These are phyloP conservation scores for Shiraia bambusicola DNA, from an alignment of 2,329 filamentous ascomycete species.

Conservation along the genomic window DNA sequence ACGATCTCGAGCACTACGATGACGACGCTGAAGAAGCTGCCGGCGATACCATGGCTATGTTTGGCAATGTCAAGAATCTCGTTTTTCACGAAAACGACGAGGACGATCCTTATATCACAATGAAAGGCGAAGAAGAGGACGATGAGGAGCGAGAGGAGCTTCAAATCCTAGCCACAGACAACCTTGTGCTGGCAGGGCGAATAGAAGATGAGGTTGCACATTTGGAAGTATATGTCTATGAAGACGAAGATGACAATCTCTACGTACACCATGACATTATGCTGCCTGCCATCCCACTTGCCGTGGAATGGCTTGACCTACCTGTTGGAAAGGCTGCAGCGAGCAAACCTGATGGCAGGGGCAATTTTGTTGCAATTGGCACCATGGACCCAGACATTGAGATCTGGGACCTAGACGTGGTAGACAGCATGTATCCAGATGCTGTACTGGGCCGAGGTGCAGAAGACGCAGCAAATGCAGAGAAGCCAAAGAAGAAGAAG, in stretches of 20 bases:
- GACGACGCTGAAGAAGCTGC: slow-evolving; percentile 73
- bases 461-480: slow-evolving; percentile 53
- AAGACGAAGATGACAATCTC: slow-evolving; percentile 91
- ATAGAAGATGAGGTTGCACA: slow-evolving; percentile 97
- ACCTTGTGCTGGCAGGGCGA: slow-evolving; percentile 86
- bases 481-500: slow-evolving; percentile 75
- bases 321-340: slow-evolving; percentile 68
- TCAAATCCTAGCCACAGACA: slow-evolving; percentile 89
- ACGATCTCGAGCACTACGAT: slow-evolving; percentile 94
- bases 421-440: slow-evolving; percentile 98
- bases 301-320: slow-evolving; percentile 92
- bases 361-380: slow-evolving; percentile 91
- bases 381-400: slow-evolving; percentile 99
- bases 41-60: slow-evolving; percentile 81
- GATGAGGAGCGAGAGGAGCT: slow-evolving; percentile 92
- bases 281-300: slow-evolving; percentile 93
- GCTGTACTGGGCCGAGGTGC: slow-evolving; percentile 79
- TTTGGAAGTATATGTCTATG: slow-evolving; percentile 95
- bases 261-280: slow-evolving; percentile 99
- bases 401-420: slow-evolving; percentile 93
- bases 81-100: slow-evolving; percentile 93
- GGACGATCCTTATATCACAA: slow-evolving; percentile 94
- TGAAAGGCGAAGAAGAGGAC: slow-evolving; percentile 71
- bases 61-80: slow-evolving; percentile 90
- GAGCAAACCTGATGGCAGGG: slow-evolving; percentile 60